Evolutionary conservation across 2,329 filamentous ascomycete species (phyloP), one percentile per base, ranked within the genome.

Genomic region (Curvularia spicifera): DNA sequence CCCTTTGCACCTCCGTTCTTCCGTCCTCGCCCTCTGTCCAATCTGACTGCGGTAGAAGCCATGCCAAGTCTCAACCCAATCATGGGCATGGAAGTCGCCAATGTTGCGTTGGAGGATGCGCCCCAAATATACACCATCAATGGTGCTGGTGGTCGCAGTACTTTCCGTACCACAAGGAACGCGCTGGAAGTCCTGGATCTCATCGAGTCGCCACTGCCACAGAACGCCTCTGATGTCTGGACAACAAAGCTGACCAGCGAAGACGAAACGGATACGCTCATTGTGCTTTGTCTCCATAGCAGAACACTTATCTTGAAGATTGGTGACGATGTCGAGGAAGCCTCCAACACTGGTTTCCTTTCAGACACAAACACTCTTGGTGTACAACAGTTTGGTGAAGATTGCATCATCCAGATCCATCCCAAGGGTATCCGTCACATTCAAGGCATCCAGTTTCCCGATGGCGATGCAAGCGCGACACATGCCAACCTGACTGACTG

Each of bases 341-440:
- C 97, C 3, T 93, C 89, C 7, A 93, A 98, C 72, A 96, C 93
- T 9, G 93, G 94, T 0, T 97, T 99, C 72, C 81, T 98, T 9
- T 91, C 91, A 0, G 90, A 90, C 10, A 93, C 95, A 8, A 89
- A 93, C 1, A 99, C 96, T 0, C 81, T 99, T 15, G 93, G 93
- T 6, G 92, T 97, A 5, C 94, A 97, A 72, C 91, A 97, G 69
- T 88, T 99, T 49, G 96, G 95, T 42, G 93, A 97, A 56, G 91
- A 97, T 73, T 91, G 93, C 26, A 82, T 98, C 40, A 88, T 99
- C 18, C 95, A 99, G 75, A 91, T 99, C 5, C 93, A 99, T 70
- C 93, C 94, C n/a, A 93, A 93, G 72, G 95, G 95, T 54, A 97
- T 99, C 60, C 87, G 93, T 48, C 93, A 97, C 70, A 94, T 99